Evolutionary conservation across 2,329 filamentous ascomycete species (phyloP).

Genomic region (Claviceps sp.): DNA sequence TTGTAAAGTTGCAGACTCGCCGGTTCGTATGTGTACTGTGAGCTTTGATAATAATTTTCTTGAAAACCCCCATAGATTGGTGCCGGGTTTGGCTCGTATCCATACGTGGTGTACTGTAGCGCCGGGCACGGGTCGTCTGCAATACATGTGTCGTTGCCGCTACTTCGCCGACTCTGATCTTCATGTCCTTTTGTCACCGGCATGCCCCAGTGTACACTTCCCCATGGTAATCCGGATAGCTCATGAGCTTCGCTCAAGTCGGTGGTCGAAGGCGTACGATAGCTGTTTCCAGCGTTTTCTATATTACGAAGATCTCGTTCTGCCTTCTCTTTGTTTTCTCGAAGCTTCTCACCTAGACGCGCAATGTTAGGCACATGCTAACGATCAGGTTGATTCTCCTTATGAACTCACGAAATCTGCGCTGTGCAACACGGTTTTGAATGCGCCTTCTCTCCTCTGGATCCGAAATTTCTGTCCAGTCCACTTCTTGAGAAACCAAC

Average conservation of each 20-base stretch:
- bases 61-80: slow-evolving; percentile 21
- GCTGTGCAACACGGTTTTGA: slow-evolving; percentile 63
- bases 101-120: slow-evolving; percentile 15
- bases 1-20: background rate
- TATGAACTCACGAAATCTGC: slow-evolving; percentile 53
- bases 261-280: slow-evolving; percentile 44
- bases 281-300: slow-evolving; percentile 49
- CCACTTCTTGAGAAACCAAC: slow-evolving; percentile 32
- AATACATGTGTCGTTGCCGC: slow-evolving; percentile 23
- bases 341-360: slow-evolving; percentile 51
- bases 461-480: slow-evolving; percentile 59
- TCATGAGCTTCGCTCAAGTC: slow-evolving; percentile 39
- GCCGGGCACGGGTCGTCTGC: slow-evolving; percentile 21
- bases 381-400: background rate
- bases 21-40: slow-evolving; percentile 15
- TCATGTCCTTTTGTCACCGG: slow-evolving; percentile 39
- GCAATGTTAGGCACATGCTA: slow-evolving; percentile 4
- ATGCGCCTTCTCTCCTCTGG: slow-evolving; percentile 60
- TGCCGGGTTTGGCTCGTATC: slow-evolving; percentile 12
- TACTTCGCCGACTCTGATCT: slow-evolving; percentile 29
- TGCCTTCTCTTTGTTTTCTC: slow-evolving; percentile 51
- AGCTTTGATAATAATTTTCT: slow-evolving; percentile 20
- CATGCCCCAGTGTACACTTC: slow-evolving; percentile 48
- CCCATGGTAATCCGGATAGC: slow-evolving; percentile 59
- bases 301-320: slow-evolving; percentile 52